phyloP scores from a whole-genome alignment of 2,329 filamentous ascomycete genomes.

The Cercospora canescens region DNA sequence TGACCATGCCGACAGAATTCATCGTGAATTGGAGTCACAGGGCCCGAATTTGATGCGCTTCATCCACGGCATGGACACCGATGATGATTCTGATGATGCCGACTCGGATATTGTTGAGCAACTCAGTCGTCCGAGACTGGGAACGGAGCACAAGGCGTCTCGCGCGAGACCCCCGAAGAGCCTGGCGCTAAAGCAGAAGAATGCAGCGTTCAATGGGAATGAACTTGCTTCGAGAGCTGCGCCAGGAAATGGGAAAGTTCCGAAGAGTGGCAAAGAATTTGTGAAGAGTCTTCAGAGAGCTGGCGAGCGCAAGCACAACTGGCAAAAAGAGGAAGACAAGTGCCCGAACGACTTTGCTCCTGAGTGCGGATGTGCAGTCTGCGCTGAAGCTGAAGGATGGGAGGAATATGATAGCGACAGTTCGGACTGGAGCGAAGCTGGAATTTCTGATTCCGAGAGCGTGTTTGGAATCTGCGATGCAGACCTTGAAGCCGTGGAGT shows the following conservation, averaged over 20 bases:
- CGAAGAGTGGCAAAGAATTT: background rate
- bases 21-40: background rate
- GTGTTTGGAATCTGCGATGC: background rate
- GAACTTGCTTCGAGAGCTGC: background rate
- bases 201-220: background rate
- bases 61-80: background rate
- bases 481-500: background rate
- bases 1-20: background rate
- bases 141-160: background rate
- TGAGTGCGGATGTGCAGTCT: background rate
- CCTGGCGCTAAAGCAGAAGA: background rate
- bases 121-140: background rate
- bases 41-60: background rate
- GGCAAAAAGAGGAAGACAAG: background rate
- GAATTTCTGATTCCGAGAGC: background rate
- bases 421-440: background rate
- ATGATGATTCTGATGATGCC: background rate
- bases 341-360: background rate
- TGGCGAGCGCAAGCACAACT: background rate
- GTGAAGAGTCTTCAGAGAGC: background rate
- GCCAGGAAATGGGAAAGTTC: background rate
- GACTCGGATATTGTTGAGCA: background rate
- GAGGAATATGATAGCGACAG: background rate
- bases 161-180: background rate
- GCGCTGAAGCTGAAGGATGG: background rate